Base-by-base conservation (phyloP, 257 asterid species). In the Nicotiana tomentosiformis region DNA sequence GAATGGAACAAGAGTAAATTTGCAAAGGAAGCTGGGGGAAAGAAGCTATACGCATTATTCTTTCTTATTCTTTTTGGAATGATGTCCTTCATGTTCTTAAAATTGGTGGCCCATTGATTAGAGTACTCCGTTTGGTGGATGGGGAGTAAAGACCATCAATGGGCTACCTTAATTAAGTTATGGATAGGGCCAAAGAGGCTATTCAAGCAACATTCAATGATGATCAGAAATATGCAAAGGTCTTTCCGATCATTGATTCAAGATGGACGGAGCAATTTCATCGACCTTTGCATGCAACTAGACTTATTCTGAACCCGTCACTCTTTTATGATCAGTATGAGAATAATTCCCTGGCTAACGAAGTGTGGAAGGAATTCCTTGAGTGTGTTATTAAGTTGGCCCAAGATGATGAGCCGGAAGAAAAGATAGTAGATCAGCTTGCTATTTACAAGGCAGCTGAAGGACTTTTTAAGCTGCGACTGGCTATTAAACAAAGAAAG, bases 211-310 rank as follows among this genome's bases (percentile, higher is more conserved):
- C 8, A 30, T 79, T 79, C 6, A n/a, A 5, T 6, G 60, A 46
- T 3, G 30, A 35, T 7, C 81, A 84, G 12, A 80, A 79, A 5
- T 81, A 84, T 15, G 16, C 49, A 16, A 10, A 51, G 0, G 4
- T 80, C 7, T 70, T 84, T 58, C 1, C 65, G 4, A 85, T 82
- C n/a, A 77, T 85, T 77, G 81, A 66, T 78, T 23, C 17, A 8
- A 77, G 77, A 10, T 77, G 62, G 67, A 10, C 7, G 0, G 15
- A 3, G 17, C 83, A 82, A 57, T 76, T 85, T 17, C 46, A 66
- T 23, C 66, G 20, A 1, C 65, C 80, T 2, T 51, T 84, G 15
- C 87, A 84, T 65, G 70, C 70, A 8, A 33, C 78, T 61, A 55
- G 60, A 0, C 9, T 64, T 33, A 74, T 46, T 37, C 60, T 85